Percentiles rank a stretch among this genome's conserved stretches.
Evolutionary conservation across 805 yeast genomes (phyloP).

Genomic region (Hanseniaspora lachancei): DNA sequence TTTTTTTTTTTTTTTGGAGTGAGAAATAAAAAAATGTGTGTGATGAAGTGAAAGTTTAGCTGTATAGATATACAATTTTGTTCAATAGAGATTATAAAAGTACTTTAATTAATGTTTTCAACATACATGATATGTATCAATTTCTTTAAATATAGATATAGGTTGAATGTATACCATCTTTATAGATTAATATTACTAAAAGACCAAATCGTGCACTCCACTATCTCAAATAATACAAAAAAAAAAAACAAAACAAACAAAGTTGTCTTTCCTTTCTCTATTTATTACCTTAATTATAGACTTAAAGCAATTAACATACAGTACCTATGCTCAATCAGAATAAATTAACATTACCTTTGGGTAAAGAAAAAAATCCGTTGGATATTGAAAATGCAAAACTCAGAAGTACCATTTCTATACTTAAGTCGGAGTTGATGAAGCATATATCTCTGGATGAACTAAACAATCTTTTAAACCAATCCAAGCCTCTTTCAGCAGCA

Average conservation of each 20-base stretch:
- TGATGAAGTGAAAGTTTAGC: no score
- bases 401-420: not conserved
- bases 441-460: conserved; percentile 2
- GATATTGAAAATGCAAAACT: not conserved
- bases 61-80: no score
- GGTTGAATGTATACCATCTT: no score
- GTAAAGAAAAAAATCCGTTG: not conserved
- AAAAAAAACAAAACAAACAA: not conserved
- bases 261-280: not conserved
- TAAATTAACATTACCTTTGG: not conserved
- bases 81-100: no score
- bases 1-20: no score
- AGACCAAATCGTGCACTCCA: no score
- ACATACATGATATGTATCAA: no score
- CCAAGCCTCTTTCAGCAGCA: not conserved
- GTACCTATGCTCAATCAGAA: not conserved
- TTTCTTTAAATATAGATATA: no score
- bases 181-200: no score
- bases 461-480: not conserved
- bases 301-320: not conserved
- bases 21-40: no score
- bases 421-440: conserved; percentile 6
- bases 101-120: no score
- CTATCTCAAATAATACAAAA: not conserved
- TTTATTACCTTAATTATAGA: not conserved